These are phyloP conservation scores for Arbutus unedo DNA, from an alignment of 148 eudicot species.

Conservation along the genomic window DNA sequence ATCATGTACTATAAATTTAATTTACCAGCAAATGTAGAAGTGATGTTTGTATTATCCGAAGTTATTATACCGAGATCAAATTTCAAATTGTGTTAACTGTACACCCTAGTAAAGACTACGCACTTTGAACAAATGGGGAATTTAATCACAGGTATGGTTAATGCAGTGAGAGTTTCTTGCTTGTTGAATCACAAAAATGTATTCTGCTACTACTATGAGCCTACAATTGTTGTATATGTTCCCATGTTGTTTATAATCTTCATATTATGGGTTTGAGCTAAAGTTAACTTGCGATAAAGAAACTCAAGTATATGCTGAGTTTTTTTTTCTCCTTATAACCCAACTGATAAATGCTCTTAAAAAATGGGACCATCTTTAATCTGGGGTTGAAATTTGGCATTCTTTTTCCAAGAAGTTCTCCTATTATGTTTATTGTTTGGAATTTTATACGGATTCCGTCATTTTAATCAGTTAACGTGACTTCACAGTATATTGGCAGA, in stretches of 20 bases:
- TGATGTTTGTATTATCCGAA: background rate
- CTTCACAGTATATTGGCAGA: background rate
- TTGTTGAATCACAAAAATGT: background rate
- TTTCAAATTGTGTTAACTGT: background rate
- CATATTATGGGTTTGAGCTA: background rate
- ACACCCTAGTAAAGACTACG: background rate
- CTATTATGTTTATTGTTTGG: background rate
- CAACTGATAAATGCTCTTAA: background rate
- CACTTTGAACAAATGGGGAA: background rate
- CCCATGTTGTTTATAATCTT: background rate
- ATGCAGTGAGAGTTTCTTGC: background rate
- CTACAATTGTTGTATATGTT: background rate
- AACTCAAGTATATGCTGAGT: background rate
- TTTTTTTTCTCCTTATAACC: background rate
- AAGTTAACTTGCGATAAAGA: background rate
- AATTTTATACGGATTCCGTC: background rate
- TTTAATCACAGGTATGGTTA: background rate
- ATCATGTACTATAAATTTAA: background rate
- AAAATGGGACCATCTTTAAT: constrained; percentile 1
- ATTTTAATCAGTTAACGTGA: background rate
- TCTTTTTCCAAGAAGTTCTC: background rate
- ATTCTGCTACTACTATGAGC: background rate
- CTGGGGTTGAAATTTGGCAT: background rate
- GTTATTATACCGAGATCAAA: background rate
- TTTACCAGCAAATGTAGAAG: background rate